A percentile compares a stretch with the other conserved stretches of the same genome.
These are phyloP conservation scores for Russula sp. DNA, from an alignment of 768 basidiomycete genomes.

Conservation along the genomic window DNA sequence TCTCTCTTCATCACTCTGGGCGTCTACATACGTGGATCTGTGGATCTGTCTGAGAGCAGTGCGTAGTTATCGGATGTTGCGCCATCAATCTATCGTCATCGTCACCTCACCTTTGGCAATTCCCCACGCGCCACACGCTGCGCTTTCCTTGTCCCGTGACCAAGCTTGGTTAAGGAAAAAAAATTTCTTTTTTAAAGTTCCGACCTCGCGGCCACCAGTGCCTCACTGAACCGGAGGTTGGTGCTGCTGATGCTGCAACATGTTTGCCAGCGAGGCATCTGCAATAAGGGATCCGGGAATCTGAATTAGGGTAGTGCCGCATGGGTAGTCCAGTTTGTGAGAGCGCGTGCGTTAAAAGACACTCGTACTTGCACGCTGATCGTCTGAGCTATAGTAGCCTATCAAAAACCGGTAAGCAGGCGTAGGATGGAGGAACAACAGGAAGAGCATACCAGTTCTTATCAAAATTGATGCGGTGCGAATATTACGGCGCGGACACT, in stretches of 20 bases:
- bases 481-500: constrained; percentile 85
- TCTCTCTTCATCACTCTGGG: no score
- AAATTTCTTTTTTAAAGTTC: no score
- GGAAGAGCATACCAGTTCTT: constrained; percentile 60
- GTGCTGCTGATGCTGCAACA: constrained; percentile 44
- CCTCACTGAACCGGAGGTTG: constrained; percentile 33
- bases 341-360: constrained; percentile 65
- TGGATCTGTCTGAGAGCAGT: no score
- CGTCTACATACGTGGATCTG: no score
- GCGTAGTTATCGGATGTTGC: no score
- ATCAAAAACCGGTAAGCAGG: background rate
- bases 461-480: constrained; percentile 76
- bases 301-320: constrained; percentile 66
- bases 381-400: constrained; percentile 91
- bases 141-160: no score
- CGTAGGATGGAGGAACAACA: background rate
- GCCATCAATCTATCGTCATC: no score
- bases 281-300: constrained; percentile 42
- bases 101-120: no score
- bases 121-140: no score
- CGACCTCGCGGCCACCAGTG: constrained; percentile 65
- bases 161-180: no score
- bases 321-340: constrained; percentile 64
- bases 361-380: constrained; percentile 80
- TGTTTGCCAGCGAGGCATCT: constrained; percentile 52